Percentiles rank a stretch among this genome's conserved stretches.
Conservation (phyloP, 805 yeast species). For the Candida glaebosa region DNA sequence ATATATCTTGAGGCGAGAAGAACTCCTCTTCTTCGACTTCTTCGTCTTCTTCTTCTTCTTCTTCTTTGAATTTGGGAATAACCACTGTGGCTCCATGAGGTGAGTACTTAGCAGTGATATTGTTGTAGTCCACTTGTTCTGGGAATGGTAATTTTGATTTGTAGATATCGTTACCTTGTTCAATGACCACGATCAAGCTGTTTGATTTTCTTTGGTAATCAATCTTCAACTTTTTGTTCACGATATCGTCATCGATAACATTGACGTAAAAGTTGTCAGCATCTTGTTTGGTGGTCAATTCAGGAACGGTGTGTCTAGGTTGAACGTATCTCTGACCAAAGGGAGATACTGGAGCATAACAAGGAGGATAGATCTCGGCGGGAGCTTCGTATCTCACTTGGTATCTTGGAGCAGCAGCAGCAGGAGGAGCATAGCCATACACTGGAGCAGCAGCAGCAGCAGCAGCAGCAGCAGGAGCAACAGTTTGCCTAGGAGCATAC, state of each 20-base stretch:
- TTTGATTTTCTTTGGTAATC: slow-evolving; percentile 1
- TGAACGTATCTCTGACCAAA: background rate
- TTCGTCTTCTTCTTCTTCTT: slow-evolving; percentile 1
- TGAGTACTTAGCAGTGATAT: slow-evolving; percentile 2
- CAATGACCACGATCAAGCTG: background rate
- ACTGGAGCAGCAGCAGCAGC: no score
- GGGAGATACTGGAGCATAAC: background rate
- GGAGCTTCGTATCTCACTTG: background rate
- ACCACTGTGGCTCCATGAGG: background rate
- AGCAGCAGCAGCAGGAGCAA: no score
- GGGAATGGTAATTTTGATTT: slow-evolving; percentile 2
- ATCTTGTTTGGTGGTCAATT: background rate
- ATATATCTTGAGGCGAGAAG: background rate
- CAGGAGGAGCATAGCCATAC: no score
- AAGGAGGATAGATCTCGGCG: background rate
- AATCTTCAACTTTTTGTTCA: background rate
- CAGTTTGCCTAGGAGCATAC: background rate
- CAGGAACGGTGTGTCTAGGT: background rate
- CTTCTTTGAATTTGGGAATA: slow-evolving; percentile 1
- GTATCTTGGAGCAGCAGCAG: background rate
- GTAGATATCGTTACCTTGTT: background rate
- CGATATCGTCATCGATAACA: background rate
- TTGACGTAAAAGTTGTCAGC: slow-evolving; percentile 1
- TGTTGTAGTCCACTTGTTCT: background rate
- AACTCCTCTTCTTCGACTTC: slow-evolving; percentile 1